These are phyloP conservation scores for Ganoderma lucidum DNA, from an alignment of 1,284 basidiomycete genomes.

Conservation along the genomic window DNA sequence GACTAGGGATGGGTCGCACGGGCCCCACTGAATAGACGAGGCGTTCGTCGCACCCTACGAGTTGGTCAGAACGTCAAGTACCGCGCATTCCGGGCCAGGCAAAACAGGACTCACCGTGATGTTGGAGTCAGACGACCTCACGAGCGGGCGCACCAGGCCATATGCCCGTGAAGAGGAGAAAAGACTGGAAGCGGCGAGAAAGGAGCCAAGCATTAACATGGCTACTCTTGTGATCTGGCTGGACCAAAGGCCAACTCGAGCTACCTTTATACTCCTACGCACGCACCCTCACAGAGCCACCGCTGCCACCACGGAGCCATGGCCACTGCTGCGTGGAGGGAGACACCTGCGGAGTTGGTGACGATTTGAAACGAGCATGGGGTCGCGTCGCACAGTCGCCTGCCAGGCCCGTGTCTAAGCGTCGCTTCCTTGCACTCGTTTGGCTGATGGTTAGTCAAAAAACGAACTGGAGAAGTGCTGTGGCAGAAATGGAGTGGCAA, in stretches of 20 bases:
- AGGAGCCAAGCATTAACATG: neutral
- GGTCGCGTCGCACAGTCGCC: neutral
- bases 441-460: neutral
- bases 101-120: no score
- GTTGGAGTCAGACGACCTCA: no score
- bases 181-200: neutral
- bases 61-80: no score
- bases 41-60: neutral
- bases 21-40: constrained; percentile 14
- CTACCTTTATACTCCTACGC: neutral
- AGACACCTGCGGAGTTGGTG: neutral
- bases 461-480: neutral
- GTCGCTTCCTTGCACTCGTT: neutral
- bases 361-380: neutral
- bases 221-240: neutral
- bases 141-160: neutral
- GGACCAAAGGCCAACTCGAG: neutral
- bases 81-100: no score
- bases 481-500: neutral
- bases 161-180: neutral
- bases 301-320: neutral
- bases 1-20: constrained; percentile 8
- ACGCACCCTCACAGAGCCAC: neutral
- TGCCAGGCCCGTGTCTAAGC: neutral
- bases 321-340: neutral